A percentile compares a stretch with the other conserved stretches of the same genome.
Conservation (phyloP, 345 rosid genomes). For the Anastatica hierochuntica region DNA sequence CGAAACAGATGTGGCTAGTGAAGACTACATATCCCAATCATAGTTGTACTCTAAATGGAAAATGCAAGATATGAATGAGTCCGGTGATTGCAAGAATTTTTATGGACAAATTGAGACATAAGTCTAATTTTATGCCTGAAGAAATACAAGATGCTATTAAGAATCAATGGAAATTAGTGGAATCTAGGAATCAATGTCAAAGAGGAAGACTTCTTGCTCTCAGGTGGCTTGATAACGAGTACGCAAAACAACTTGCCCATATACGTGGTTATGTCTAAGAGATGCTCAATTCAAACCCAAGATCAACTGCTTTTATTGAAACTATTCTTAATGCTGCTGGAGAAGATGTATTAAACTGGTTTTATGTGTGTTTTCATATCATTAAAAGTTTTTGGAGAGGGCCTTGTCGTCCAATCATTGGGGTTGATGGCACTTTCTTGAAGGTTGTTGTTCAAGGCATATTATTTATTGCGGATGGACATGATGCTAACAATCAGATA, state of each 20-base stretch:
- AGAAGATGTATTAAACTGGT: no score
- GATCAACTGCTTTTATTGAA: background rate
- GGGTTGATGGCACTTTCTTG: background rate
- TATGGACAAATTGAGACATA: background rate
- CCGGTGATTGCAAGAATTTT: background rate
- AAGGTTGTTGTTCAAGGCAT: background rate
- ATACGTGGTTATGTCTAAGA: background rate
- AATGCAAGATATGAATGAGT: background rate
- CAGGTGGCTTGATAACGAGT: no score
- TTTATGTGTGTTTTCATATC: background rate
- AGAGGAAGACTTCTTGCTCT: no score
- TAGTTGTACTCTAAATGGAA: background rate
- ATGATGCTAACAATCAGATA: background rate
- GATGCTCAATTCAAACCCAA: background rate
- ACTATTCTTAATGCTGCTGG: no score
- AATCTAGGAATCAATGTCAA: background rate
- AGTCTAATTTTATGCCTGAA: background rate
- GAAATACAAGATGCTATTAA: background rate
- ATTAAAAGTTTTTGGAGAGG: background rate
- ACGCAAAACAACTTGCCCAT: background rate
- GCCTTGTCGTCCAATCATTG: background rate
- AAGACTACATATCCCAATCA: background rate
- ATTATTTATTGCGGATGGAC: background rate
- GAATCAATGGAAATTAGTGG: background rate
- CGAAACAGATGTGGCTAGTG: background rate